phyloP scores from a whole-genome alignment of 345 rosid genomes.

The Carallia brachiata region DNA sequence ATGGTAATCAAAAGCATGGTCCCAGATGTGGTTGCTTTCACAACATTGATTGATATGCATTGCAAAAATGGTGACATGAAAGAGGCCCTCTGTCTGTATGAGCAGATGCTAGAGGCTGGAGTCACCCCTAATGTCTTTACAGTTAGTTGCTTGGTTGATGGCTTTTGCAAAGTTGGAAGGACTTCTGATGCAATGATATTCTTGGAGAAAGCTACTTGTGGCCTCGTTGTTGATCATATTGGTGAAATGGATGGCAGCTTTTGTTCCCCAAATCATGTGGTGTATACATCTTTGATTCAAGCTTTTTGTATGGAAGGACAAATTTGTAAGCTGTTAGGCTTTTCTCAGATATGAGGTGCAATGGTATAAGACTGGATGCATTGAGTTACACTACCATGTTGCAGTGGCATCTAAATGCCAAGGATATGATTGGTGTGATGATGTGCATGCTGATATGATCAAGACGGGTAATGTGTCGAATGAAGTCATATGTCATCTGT shows the following conservation, averaged over 20 bases:
- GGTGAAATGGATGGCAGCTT: slow-evolving; percentile 25
- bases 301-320: slow-evolving; percentile 54
- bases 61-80: slow-evolving; percentile 54
- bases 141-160: slow-evolving; percentile 55
- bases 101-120: slow-evolving; percentile 53
- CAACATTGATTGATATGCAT: slow-evolving; percentile 62
- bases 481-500: slow-evolving; percentile 27
- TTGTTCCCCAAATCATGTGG: slow-evolving; percentile 36
- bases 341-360: slow-evolving; percentile 54
- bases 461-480: slow-evolving; percentile 59
- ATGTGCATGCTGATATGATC: slow-evolving; percentile 66
- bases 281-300: slow-evolving; percentile 49
- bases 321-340: slow-evolving; percentile 49
- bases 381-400: slow-evolving; percentile 33
- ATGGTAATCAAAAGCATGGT: slow-evolving; percentile 55
- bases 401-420: slow-evolving; percentile 46
- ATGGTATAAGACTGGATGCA: slow-evolving; percentile 44
- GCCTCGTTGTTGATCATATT: not conserved
- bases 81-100: slow-evolving; percentile 48
- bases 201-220: slow-evolving; percentile 29
- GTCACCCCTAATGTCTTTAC: slow-evolving; percentile 56
- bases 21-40: slow-evolving; percentile 61
- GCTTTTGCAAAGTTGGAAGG: slow-evolving; percentile 58
- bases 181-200: slow-evolving; percentile 40
- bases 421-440: slow-evolving; percentile 45